Evolutionary conservation across 1,139 yeast genomes (phyloP), one percentile per base, ranked within the genome.

Genomic region (Suhomyces bolitotheri): DNA sequence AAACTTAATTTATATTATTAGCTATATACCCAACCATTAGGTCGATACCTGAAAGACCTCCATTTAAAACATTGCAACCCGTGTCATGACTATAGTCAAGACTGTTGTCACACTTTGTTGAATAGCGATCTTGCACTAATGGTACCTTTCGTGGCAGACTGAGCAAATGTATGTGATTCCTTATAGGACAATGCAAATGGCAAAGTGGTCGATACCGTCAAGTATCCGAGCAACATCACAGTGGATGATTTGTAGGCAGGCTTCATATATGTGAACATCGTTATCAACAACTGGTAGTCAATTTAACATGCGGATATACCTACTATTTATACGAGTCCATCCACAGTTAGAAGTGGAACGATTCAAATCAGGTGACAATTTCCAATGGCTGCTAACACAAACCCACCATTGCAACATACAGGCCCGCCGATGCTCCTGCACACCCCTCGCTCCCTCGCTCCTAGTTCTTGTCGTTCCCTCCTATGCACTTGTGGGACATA

Each of bases 181-280:
- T 61, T 65, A 46, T 70, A 71, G 6, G 74, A 67, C 39, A 67
- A 66, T 29, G 63, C 45, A 39, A 71, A 71, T 4, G 76, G 76
- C 29, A 64, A 44, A 9, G 73, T 66, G 25, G 71, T 55, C 5
- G 73, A 66, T 7, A 66, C 37, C 3, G 71, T 64, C 47, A 71
- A 62, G 50, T 71, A 71, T 22, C 68, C 63, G 36, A 70, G 54
- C 33, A 68, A 49, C 34, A 68, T 49, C 25, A 61, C 54, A 16
- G 70, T 58, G 8, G 60, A 49, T 15, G 41, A 31, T n/a, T 29
- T 29, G 31, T 31, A 22, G 14, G 37, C 34, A 11, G 43, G 40
- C 32, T 26, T 40, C 34, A 38, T 32, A 21, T 30, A 32, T 4
- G 38, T 9, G 31, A 34, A 20, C 39, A 37, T 37, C n/a, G n/a